These are phyloP conservation scores for Cyclocybe aegerita DNA, from an alignment of 768 basidiomycete species.

Conservation along the genomic window DNA sequence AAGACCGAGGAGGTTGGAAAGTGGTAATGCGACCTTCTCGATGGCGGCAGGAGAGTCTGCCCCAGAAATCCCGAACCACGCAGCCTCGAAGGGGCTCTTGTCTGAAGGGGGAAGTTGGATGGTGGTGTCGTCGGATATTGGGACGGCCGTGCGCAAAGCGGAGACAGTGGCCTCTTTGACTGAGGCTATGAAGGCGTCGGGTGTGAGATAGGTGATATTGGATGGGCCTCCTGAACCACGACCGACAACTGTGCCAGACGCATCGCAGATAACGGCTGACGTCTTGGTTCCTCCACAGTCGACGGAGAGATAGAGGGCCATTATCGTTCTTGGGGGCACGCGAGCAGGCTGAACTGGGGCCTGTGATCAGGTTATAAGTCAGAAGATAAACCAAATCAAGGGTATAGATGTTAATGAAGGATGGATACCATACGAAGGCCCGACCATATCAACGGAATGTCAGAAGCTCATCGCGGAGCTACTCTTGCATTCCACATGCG, in stretches of 20 bases:
- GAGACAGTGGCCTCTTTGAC: constrained; percentile 50
- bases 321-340: constrained; percentile 12
- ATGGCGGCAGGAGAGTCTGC: constrained; percentile 72
- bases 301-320: constrained; percentile 75
- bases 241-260: constrained; percentile 58
- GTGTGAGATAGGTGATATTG: constrained; percentile 79
- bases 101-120: constrained; percentile 35
- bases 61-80: constrained; percentile 84
- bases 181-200: constrained; percentile 55
- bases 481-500: too few relatives aligned
- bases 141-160: constrained; percentile 50
- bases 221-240: constrained; percentile 76
- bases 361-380: too few relatives aligned
- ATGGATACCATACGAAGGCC: too few relatives aligned
- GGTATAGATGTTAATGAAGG: too few relatives aligned
- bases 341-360: too few relatives aligned
- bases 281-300: constrained; percentile 94
- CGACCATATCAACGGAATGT: too few relatives aligned
- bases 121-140: constrained; percentile 26
- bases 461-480: too few relatives aligned
- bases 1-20: constrained; percentile 59
- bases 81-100: constrained; percentile 52
- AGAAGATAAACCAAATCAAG: too few relatives aligned
- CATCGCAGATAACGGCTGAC: constrained; percentile 64
- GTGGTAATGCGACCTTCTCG: constrained; percentile 48